phyloP scores from a whole-genome alignment of 208 protist species.

The Leishmania major region DNA sequence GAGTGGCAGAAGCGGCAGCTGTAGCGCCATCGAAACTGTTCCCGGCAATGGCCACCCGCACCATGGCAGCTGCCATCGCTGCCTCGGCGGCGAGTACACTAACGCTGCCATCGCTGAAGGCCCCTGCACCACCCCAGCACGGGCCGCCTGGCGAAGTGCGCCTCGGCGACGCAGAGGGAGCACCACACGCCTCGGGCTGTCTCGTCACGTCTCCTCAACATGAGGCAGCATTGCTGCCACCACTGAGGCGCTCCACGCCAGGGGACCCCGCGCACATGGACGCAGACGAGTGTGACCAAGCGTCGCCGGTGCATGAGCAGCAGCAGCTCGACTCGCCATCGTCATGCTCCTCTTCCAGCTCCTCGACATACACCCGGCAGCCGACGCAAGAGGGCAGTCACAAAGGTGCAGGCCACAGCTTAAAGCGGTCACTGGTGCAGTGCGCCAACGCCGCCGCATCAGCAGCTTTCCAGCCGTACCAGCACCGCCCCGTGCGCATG shows the following conservation, averaged over 20 bases:
- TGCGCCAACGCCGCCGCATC: conserved; percentile 12
- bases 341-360: conserved; percentile 11
- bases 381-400: neutral
- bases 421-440: conserved; percentile 9
- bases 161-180: neutral
- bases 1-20: neutral
- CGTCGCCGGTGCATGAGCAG: neutral
- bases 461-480: neutral
- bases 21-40: conserved; percentile 13
- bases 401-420: neutral
- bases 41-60: conserved; percentile 8
- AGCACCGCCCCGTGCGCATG: neutral
- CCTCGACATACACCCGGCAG: neutral
- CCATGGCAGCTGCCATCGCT: conserved; percentile 8
- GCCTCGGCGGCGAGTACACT: conserved; percentile 4
- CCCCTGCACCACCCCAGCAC: neutral
- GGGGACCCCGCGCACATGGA: neutral
- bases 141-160: neutral
- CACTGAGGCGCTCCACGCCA: neutral
- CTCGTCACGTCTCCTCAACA: neutral
- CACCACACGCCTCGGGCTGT: neutral
- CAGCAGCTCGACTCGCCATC: conserved; percentile 6
- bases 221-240: neutral
- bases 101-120: neutral
- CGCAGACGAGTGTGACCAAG: neutral